phyloP scores from a whole-genome alignment of 106 monocot genomes.

The Dendrobium catenatum region DNA sequence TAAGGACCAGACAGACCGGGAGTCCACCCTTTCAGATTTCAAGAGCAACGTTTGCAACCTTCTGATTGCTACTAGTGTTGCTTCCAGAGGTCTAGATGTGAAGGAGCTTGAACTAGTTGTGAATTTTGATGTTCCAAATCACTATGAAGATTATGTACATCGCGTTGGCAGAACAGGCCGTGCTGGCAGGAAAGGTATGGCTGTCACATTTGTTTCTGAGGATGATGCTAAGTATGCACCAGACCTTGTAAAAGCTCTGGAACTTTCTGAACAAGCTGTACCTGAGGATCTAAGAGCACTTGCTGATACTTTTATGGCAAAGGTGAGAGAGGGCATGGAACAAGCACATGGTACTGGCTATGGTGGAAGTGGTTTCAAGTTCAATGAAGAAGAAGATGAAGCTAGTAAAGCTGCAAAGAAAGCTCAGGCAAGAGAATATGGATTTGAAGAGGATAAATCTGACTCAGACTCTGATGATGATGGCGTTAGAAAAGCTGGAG shows the following conservation, averaged over 20 bases:
- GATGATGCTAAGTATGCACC: constrained; percentile 90
- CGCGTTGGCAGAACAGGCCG: constrained; percentile 93
- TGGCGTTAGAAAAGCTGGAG: constrained; percentile 78
- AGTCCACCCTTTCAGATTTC: constrained; percentile 84
- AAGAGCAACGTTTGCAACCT: constrained; percentile 94
- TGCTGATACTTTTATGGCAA: constrained; percentile 84
- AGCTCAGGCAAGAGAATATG: constrained; percentile 94
- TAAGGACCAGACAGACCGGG: constrained; percentile 97
- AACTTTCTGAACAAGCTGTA: constrained; percentile 86
- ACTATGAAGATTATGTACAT: constrained; percentile 98
- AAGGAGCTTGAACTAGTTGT: constrained; percentile 96
- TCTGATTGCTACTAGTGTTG: constrained; percentile 88
- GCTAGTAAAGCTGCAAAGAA: constrained; percentile 90
- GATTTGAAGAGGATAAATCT: constrained; percentile 94
- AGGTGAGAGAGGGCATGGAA: constrained; percentile 90
- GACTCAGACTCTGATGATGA: constrained; percentile 94
- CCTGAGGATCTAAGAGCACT: constrained; percentile 82
- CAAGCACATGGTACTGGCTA: constrained; percentile 94
- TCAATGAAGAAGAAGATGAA: constrained; percentile 96
- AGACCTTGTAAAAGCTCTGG: constrained; percentile 87
- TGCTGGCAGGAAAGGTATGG: constrained; percentile 80
- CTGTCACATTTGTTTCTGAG: constrained; percentile 92
- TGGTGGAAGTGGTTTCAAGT: constrained; percentile 97
- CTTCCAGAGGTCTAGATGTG: constrained; percentile 90
- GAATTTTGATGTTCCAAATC: constrained; percentile 96